phyloP scores from a whole-genome alignment of 2,329 filamentous ascomycete species.

The Pestalotiopsis sp. region DNA sequence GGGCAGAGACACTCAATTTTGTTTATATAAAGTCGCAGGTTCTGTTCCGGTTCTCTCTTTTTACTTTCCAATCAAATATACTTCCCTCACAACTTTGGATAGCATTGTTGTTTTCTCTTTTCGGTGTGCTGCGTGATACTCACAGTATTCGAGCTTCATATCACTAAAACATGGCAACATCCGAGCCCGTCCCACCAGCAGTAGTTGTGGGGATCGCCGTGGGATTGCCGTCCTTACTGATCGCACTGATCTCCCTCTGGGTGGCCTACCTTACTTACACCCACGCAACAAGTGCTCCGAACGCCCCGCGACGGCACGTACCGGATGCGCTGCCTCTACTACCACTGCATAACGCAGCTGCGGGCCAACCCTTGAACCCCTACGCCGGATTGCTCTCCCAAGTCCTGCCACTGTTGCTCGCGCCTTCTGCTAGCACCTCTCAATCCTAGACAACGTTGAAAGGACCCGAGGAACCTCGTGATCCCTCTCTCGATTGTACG shows the following conservation, averaged over 20 bases:
- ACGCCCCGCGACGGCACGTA: neutral
- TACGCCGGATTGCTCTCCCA: neutral
- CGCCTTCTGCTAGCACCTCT: neutral
- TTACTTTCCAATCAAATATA: no score
- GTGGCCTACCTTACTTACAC: neutral
- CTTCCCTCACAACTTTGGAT: no score
- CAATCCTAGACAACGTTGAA: neutral
- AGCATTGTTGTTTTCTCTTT: no score
- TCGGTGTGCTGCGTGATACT: no score
- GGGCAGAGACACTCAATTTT: no score
- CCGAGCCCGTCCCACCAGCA: neutral
- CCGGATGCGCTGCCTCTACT: neutral
- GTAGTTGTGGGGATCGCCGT: neutral
- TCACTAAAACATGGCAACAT: neutral
- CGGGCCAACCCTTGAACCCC: neutral
- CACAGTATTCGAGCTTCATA: no score
- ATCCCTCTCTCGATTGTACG: neutral
- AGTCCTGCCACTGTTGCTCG: neutral
- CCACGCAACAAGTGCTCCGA: neutral
- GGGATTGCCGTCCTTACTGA: neutral
- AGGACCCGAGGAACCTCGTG: fast-evolving
- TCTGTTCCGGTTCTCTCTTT: no score
- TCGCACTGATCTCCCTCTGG: neutral
- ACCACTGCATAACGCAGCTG: neutral
- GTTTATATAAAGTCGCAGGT: no score